A percentile compares a stretch with the other conserved stretches of the same genome.
These are phyloP conservation scores for Mycena galopus DNA, from an alignment of 768 basidiomycete species.

Conservation along the genomic window DNA sequence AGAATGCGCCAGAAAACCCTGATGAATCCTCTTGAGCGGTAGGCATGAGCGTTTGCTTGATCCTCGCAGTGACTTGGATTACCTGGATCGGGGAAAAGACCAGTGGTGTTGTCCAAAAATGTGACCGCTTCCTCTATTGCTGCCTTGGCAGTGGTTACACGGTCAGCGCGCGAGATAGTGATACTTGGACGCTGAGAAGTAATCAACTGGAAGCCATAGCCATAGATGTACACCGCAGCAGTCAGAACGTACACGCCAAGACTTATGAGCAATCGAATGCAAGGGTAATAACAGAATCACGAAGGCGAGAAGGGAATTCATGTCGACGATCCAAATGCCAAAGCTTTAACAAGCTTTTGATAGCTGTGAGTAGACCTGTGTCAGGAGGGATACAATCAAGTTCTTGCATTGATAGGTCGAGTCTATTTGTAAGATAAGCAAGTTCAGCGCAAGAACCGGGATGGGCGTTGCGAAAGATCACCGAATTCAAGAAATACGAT, in stretches of 20 bases:
- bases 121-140: not conserved
- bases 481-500: too few relatives aligned
- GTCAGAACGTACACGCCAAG: not conserved
- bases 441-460: too few relatives aligned
- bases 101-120: not conserved
- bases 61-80: not conserved
- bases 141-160: not conserved
- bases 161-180: not conserved
- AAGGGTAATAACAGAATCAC: not conserved
- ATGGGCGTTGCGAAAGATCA: too few relatives aligned
- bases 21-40: not conserved
- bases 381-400: too few relatives aligned
- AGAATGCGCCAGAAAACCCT: not conserved
- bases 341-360: too few relatives aligned
- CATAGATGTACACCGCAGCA: not conserved
- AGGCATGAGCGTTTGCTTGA: not conserved
- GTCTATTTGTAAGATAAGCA: too few relatives aligned
- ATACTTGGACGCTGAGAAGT: not conserved
- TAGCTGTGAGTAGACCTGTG: too few relatives aligned
- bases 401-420: too few relatives aligned
- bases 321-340: not conserved
- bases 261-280: not conserved
- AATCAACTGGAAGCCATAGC: not conserved
- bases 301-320: not conserved
- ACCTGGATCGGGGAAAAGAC: not conserved